phyloP scores from a whole-genome alignment of 768 basidiomycete species.

The Mycena latifolia region DNA sequence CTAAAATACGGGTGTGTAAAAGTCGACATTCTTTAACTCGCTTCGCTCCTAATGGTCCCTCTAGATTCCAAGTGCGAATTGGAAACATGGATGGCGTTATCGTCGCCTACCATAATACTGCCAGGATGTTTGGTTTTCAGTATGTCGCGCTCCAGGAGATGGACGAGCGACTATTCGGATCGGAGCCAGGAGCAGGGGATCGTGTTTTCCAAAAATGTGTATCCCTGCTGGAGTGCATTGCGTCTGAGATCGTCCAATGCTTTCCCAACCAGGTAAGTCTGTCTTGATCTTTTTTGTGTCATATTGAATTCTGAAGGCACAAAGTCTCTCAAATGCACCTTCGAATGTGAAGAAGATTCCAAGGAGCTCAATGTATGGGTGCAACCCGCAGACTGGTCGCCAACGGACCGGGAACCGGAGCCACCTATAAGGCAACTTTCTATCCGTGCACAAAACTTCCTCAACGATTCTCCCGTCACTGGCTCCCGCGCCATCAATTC shows the following conservation, averaged over 20 bases:
- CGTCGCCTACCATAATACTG: constrained; percentile 90
- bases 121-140: constrained; percentile 92
- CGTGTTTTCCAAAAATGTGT: constrained; percentile 84
- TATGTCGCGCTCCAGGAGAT: constrained; percentile 91
- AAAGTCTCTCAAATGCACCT: constrained; percentile 70
- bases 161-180: constrained; percentile 84
- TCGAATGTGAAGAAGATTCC: constrained; percentile 64
- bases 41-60: constrained; percentile 9
- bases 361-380: constrained; percentile 73
- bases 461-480: constrained; percentile 51
- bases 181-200: constrained; percentile 66
- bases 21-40: neutral
- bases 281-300: neutral
- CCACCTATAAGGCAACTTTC: constrained; percentile 70
- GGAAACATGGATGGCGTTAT: constrained; percentile 97
- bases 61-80: constrained; percentile 95
- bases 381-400: constrained; percentile 66
- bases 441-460: constrained; percentile 59
- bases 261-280: constrained; percentile 77
- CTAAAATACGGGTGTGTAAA: constrained; percentile 85
- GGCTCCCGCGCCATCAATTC: constrained; percentile 51
- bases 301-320: no score
- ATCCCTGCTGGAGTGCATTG: constrained; percentile 73
- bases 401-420: constrained; percentile 46
- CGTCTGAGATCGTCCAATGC: constrained; percentile 65